Evolutionary conservation across 2,329 filamentous ascomycete species (phyloP).

Genomic region (Calonectria pauciramosa): DNA sequence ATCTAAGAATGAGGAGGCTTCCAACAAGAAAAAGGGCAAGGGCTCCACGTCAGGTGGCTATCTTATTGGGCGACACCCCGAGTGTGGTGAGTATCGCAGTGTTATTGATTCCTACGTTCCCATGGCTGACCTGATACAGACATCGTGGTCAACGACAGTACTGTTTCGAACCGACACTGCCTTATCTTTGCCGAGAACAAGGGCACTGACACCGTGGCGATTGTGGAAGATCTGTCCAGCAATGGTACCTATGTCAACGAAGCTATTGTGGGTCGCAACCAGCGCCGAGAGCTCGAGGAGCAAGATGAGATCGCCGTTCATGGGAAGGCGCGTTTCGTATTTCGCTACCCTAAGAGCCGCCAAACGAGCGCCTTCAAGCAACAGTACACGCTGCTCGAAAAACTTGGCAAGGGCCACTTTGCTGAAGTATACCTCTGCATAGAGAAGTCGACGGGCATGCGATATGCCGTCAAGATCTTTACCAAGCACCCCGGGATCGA

Average conservation of each 20-base stretch:
- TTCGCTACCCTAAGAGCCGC: constrained; percentile 85
- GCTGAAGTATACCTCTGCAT: constrained; percentile 93
- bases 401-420: constrained; percentile 95
- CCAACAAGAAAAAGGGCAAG: constrained; percentile 72
- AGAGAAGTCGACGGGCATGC: constrained; percentile 84
- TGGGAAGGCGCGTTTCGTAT: constrained; percentile 88
- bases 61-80: constrained; percentile 90
- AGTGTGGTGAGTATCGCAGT: constrained; percentile 79
- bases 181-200: constrained; percentile 75
- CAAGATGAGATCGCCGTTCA: constrained; percentile 92
- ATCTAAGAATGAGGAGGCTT: constrained; percentile 68
- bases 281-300: constrained; percentile 88
- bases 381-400: constrained; percentile 86
- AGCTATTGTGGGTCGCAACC: constrained; percentile 89
- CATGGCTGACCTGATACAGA: constrained; percentile 58
- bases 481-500: constrained; percentile 86
- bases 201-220: constrained; percentile 72
- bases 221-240: constrained; percentile 93
- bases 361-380: constrained; percentile 84
- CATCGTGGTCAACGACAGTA: constrained; percentile 80
- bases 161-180: constrained; percentile 90
- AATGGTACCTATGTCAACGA: constrained; percentile 99
- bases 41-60: constrained; percentile 84
- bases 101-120: not conserved
- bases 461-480: constrained; percentile 95